These are phyloP conservation scores for Fragilariopsis cylindrus DNA, from an alignment of 108 stramenopile species.

Conservation along the genomic window DNA sequence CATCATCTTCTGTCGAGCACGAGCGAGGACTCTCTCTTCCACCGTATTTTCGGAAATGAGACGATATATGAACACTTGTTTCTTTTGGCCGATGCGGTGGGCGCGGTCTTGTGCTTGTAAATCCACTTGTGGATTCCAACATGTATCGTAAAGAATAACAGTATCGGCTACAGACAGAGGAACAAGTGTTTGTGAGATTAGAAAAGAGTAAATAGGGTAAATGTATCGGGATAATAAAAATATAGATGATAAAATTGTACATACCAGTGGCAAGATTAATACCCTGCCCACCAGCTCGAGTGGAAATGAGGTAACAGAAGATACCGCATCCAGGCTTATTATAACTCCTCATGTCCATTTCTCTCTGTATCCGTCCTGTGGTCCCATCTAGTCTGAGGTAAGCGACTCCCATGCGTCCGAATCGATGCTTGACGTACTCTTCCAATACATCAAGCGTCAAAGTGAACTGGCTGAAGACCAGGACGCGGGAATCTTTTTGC, in stretches of 20 bases:
- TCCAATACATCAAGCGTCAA: constrained; percentile 94
- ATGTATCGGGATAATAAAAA: too few relatives aligned
- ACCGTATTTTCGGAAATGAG: constrained; percentile 96
- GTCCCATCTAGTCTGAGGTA: constrained; percentile 29
- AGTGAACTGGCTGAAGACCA: constrained; percentile 98
- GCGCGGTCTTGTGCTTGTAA: constrained; percentile 97
- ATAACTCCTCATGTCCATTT: too few relatives aligned
- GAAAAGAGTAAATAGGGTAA: too few relatives aligned
- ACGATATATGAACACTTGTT: constrained; percentile 92
- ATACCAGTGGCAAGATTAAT: constrained; percentile 83
- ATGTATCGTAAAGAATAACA: constrained; percentile 90
- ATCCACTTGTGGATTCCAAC: constrained; percentile 89
- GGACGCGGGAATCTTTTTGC: constrained; percentile 62
- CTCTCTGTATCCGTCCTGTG: too few relatives aligned
- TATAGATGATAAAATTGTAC: too few relatives aligned
- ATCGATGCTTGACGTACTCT: constrained; percentile 82
- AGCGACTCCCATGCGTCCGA: constrained; percentile 52
- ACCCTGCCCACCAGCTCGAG: constrained; percentile 83
- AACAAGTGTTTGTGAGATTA: too few relatives aligned
- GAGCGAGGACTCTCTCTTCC: constrained; percentile 98
- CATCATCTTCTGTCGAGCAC: constrained; percentile 98
- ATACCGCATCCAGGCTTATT: too few relatives aligned
- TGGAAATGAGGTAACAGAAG: too few relatives aligned
- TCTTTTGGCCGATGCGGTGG: constrained; percentile 97
- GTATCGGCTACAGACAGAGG: constrained; percentile 60